Conservation (phyloP, 2,329 filamentous ascomycete species). For the Chaetomiaceae sp. region DNA sequence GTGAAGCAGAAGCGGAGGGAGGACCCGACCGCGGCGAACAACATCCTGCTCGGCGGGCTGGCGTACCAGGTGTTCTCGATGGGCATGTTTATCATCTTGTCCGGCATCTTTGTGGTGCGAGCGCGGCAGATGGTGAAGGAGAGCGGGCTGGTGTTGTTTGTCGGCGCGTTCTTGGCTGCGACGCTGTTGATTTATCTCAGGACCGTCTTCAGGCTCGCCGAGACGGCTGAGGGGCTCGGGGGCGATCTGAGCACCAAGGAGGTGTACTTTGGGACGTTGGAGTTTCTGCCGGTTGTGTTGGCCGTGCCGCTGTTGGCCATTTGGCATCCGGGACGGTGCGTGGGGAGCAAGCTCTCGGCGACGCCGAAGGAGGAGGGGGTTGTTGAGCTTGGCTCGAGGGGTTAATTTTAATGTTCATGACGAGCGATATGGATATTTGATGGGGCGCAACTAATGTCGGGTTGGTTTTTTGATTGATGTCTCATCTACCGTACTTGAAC, state of each 20-base stretch:
- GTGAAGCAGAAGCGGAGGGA: constrained; percentile 42
- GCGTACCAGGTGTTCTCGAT: constrained; percentile 52
- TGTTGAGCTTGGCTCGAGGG: constrained; percentile 21
- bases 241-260: constrained; percentile 19
- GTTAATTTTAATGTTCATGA: too few relatives aligned
- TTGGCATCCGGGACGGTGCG: constrained; percentile 21
- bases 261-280: constrained; percentile 20
- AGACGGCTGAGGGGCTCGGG: constrained; percentile 20
- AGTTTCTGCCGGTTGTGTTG: constrained; percentile 18
- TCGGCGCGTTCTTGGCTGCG: constrained; percentile 24
- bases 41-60: constrained; percentile 51
- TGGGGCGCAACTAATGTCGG: too few relatives aligned
- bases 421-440: too few relatives aligned
- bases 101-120: constrained; percentile 37
- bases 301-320: constrained; percentile 16
- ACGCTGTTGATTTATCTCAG: constrained; percentile 39
- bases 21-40: constrained; percentile 47
- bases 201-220: constrained; percentile 19
- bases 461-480: too few relatives aligned
- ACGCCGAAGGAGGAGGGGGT: constrained; percentile 3
- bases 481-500: too few relatives aligned
- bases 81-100: constrained; percentile 42
- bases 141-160: background rate
- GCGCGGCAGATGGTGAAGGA: constrained; percentile 19
- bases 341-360: constrained; percentile 16